phyloP scores from a whole-genome alignment of 768 basidiomycete genomes.

The Podaxis mareebaensis region DNA sequence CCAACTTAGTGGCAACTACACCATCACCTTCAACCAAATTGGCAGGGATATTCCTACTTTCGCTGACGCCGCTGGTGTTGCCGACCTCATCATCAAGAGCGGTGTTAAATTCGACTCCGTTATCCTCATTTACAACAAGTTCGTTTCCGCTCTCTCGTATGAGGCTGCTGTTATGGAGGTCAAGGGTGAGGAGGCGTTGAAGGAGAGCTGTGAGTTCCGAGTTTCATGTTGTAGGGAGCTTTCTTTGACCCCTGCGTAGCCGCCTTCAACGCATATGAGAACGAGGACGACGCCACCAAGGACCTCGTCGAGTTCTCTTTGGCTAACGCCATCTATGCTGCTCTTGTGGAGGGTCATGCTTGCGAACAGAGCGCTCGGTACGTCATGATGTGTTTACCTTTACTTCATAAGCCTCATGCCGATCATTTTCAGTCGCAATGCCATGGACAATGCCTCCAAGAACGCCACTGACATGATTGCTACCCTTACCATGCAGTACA shows the following conservation, averaged over 20 bases:
- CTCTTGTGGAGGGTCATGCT: slow-evolving; percentile 93
- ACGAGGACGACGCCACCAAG: slow-evolving; percentile 94
- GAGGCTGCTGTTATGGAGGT: slow-evolving; percentile 77
- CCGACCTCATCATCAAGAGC: slow-evolving; percentile 87
- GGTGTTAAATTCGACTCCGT: slow-evolving; percentile 87
- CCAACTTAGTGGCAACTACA: slow-evolving; percentile 60
- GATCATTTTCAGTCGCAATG: slow-evolving; percentile 69
- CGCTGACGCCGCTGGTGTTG: slow-evolving; percentile 90
- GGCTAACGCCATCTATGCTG: slow-evolving; percentile 94
- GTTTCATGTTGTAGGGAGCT: background rate
- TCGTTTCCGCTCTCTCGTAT: slow-evolving; percentile 89
- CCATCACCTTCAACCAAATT: slow-evolving; percentile 95
- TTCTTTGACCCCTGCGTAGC: slow-evolving; percentile 39
- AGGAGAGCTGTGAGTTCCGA: slow-evolving; percentile 67
- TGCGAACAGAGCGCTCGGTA: slow-evolving; percentile 93
- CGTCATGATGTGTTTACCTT: slow-evolving; percentile 19
- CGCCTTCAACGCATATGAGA: slow-evolving; percentile 94
- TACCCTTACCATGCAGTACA: slow-evolving; percentile 90
- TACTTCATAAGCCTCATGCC: slow-evolving; percentile 2
- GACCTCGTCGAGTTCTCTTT: slow-evolving; percentile 95
- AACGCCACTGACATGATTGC: slow-evolving; percentile 95
- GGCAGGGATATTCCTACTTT: slow-evolving; percentile 98
- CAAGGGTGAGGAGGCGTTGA: slow-evolving; percentile 78
- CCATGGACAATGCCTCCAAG: slow-evolving; percentile 99
- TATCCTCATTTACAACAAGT: slow-evolving; percentile 79